A percentile compares a stretch with the other conserved stretches of the same genome.
Conservation (phyloP, 306 rosid genomes). For the Fagus crenata region DNA sequence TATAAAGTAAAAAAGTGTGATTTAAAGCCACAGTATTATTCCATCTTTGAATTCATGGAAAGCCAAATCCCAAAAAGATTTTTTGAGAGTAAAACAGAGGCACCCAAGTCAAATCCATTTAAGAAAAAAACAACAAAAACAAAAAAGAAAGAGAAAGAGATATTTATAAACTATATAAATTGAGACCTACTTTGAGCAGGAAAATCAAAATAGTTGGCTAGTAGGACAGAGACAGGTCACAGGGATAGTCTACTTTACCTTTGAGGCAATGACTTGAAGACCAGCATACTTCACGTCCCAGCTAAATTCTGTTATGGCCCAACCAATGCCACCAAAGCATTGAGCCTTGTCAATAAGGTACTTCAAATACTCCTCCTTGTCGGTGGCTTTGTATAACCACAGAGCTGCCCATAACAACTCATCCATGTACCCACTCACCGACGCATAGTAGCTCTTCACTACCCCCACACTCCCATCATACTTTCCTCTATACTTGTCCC, state of each 20-base stretch:
- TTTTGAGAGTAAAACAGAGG: background rate
- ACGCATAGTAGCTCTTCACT: constrained; percentile 93
- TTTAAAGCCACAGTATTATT: constrained; percentile 27
- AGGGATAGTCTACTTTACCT: constrained; percentile 44
- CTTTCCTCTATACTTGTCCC: constrained; percentile 79
- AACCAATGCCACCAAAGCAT: constrained; percentile 80
- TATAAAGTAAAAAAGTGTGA: constrained; percentile 3
- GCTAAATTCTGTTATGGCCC: constrained; percentile 96
- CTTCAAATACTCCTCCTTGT: constrained; percentile 58
- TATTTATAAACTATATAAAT: constrained; percentile 10
- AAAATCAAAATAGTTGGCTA: background rate
- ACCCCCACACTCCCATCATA: constrained; percentile 77
- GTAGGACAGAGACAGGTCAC: background rate
- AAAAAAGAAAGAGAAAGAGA: background rate
- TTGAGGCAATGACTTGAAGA: constrained; percentile 72
- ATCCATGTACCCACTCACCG: constrained; percentile 98
- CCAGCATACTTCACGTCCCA: constrained; percentile 99
- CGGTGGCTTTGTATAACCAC: constrained; percentile 99
- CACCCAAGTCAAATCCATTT: background rate
- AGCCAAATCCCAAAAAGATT: constrained; percentile 34
- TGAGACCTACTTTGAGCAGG: constrained; percentile 20
- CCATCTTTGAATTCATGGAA: constrained; percentile 33
- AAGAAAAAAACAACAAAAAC: background rate
- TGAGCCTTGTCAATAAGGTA: constrained; percentile 64
- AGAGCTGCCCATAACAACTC: constrained; percentile 93